Conservation (phyloP, 805 yeast species). For the Starmerella lactis-condensi region DNA sequence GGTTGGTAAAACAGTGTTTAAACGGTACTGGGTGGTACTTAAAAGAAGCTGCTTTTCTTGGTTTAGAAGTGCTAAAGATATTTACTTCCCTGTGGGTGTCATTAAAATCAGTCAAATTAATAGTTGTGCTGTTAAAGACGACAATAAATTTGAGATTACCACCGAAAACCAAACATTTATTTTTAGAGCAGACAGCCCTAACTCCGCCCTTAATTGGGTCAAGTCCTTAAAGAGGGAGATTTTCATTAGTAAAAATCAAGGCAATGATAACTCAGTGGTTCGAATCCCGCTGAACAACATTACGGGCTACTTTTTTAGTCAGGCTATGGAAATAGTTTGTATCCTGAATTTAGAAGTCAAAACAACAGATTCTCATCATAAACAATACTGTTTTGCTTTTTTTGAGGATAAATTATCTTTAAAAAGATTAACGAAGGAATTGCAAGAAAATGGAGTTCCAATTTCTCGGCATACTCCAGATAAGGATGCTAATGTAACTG, state of each 20-base stretch:
- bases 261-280: constrained; percentile 47
- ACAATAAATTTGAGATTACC: constrained; percentile 17
- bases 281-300: constrained; percentile 59
- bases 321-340: constrained; percentile 37
- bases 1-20: constrained; percentile 21
- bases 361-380: not conserved
- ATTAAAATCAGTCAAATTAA: constrained; percentile 49
- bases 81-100: constrained; percentile 66
- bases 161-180: constrained; percentile 30
- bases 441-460: too few relatives aligned
- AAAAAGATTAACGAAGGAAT: too few relatives aligned
- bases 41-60: constrained; percentile 49
- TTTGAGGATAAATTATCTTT: too few relatives aligned
- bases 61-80: constrained; percentile 52
- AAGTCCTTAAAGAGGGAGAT: constrained; percentile 54
- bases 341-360: constrained; percentile 20
- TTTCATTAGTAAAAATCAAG: constrained; percentile 54
- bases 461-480: too few relatives aligned
- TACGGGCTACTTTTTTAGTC: constrained; percentile 38
- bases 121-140: constrained; percentile 32
- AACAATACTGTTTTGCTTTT: constrained; percentile 6
- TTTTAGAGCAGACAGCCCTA: constrained; percentile 55
- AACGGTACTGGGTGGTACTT: constrained; percentile 65
- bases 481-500: too few relatives aligned
- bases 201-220: constrained; percentile 66